Evolutionary conservation across 768 basidiomycete genomes (phyloP), one percentile per base, ranked within the genome.

Genomic region (Russula dissimulans): DNA sequence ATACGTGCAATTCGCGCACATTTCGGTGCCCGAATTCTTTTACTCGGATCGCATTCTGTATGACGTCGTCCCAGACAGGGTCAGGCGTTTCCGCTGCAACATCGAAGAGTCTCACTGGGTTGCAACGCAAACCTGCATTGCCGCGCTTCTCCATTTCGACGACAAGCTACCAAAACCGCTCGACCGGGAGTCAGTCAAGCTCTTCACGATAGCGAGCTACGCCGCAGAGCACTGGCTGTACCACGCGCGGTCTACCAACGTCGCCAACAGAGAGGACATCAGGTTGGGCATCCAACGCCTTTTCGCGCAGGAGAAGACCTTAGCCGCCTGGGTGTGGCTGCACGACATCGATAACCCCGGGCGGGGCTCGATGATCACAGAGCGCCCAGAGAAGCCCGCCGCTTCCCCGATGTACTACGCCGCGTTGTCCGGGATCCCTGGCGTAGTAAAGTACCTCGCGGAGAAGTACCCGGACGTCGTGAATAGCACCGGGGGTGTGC

Each of bases 121-220:
- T 26, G 49, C 56, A 2, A 9, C 32, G 10, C 44, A 52, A 34
- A 57, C 60, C 7, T 62, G 60, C 51, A 44, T 62, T 17, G 56
- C 50, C 31, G 17, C 51, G 18, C 56, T 62, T 18, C 32, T 62
- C 3, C 60, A 62, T 34, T 57, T 62, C 10, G 55, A 61, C 43
- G 60, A 50, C 1, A 34, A 56, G 18, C 42, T 61, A 7, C 44
- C 49, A 7, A 10, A 22, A 31, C 43, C 43, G 38, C 36, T 61
- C 29, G 18, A 56, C 18, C 55, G 55, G 36, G 55, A 61, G 4
- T 32, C n/a, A 9, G 17, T 61, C 49, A 61, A 61, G 36, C 46
- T 56, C 26, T 56, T 61, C 49, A 61, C 60, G 54, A 51, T 61
- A 49, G 38, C 45, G 22, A 31, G 57, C n/a, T 62, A 62, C 14